A percentile compares a stretch with the other conserved stretches of the same genome.
Evolutionary conservation across 345 rosid species (phyloP).

Genomic region (Arabidopsis thaliana): TAIR10.1 NC_003076.8:26665501-26666000

Average conservation of each 20-base stretch:
- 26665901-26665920: conserved; percentile 6
- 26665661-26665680: conserved; percentile 49
- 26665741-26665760: conserved; percentile 68
- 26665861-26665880: conserved; percentile 53
- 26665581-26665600: conserved; percentile 33
- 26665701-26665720: conserved; percentile 42
- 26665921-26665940: not conserved
- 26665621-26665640: conserved; percentile 3
- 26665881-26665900: conserved; percentile 74
- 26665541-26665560: conserved; percentile 42
- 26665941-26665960: not conserved
- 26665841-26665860: conserved; percentile 60
- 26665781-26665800: conserved; percentile 49
- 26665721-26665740: conserved; percentile 55
- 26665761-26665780: conserved; percentile 44
- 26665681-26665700: conserved; percentile 57
- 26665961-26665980: not conserved
- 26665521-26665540: conserved; percentile 21
- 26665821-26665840: conserved; percentile 59
- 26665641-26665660: not conserved
- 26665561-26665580: conserved; percentile 1
- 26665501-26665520: conserved; percentile 42
- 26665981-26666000: not conserved
- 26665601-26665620: conserved; percentile 41
- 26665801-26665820: conserved; percentile 19